Percentiles rank a stretch among this genome's conserved stretches.
phyloP scores from a whole-genome alignment of 2,329 filamentous ascomycete genomes.

The Aspergillus sp. region DNA sequence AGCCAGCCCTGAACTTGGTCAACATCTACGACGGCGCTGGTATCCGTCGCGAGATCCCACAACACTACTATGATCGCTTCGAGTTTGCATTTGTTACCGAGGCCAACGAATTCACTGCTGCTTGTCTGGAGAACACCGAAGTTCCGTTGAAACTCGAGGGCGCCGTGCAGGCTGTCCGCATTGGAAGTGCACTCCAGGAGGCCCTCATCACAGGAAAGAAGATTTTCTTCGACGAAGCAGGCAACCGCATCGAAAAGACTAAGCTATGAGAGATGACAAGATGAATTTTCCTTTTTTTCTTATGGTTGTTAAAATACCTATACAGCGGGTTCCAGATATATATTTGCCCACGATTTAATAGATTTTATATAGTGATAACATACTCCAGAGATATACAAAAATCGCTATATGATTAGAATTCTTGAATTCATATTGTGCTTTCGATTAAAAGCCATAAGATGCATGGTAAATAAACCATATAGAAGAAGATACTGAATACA shows the following conservation, averaged over 20 bases:
- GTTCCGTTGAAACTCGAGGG: conserved; percentile 54
- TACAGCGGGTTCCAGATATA: too few species aligned
- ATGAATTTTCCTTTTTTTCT: too few species aligned
- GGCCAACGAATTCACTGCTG: conserved; percentile 60
- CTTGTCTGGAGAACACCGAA: conserved; percentile 51
- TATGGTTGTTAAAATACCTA: too few species aligned
- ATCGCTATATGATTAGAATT: too few species aligned
- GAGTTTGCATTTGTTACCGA: conserved; percentile 61
- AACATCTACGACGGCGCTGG: conserved; percentile 52
- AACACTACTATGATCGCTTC: conserved; percentile 62
- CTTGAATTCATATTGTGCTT: too few species aligned
- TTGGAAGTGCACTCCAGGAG: conserved; percentile 58
- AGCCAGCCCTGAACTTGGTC: conserved; percentile 54
- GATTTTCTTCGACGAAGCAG: conserved; percentile 55
- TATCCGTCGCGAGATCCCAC: conserved; percentile 56
- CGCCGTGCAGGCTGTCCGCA: conserved; percentile 54
- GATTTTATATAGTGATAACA: too few species aligned
- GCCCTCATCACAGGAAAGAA: conserved; percentile 51
- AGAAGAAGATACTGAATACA: too few species aligned
- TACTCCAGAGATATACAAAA: too few species aligned
- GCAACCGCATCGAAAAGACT: conserved; percentile 38
- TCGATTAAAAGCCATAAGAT: too few species aligned
- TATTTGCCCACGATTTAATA: too few species aligned
- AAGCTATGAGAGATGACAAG: conserved; percentile 2
- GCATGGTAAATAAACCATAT: too few species aligned